Base-by-base conservation (phyloP, 495 filamentous ascomycete genomes). In the Paragyromitra xinjiangensis region DNA sequence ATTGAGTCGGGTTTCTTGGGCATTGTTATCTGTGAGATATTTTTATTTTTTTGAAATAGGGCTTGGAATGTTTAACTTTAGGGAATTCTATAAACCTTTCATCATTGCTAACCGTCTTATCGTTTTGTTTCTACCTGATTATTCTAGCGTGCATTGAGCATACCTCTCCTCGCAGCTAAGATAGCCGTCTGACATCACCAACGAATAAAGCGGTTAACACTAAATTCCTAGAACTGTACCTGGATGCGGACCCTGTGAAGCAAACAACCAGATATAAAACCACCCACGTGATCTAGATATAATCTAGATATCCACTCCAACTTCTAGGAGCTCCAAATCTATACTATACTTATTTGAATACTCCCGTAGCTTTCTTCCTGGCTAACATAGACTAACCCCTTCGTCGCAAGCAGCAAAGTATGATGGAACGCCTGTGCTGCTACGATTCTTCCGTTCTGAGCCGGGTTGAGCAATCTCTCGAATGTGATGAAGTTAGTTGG, bases 341-440 rank as follows among this genome's bases (percentile, higher is more conserved):
- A 73, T 19, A 77, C 56, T 39, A 81, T 70, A 45, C 80, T 61
- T 26, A 81, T 78, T 50, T 81, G 80, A 34, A 81, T 81, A 48
- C 42, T 61, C 37, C 81, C 77, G 53, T 72, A 82, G 2, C n/a
- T 50, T 19, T 83, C 82, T n/a, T 84, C 81, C 78, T 90, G 88
- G 66, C 82, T 78, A 6, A 89, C 84, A 26, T 71, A 73, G 19
- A 90, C 67, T 61, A 91, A 71, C 0, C 86, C 86, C 82, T 87
- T 91, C 7, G 89, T 91, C 3, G 89, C 90, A 55, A 93, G 86
- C 29, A 88, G 84, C 16, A 93, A 87, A 29, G 88, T 85, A 84
- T 93, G 90, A 82, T 90, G 85, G 53, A 93, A 83, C 0, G 84
- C 91, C 68, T 92, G 90, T 12, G 90, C 89, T 55, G 90, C 91